These are phyloP conservation scores for Haplosporangium gracile DNA, from an alignment of 192 early-diverging fungal species.

Conservation along the genomic window DNA sequence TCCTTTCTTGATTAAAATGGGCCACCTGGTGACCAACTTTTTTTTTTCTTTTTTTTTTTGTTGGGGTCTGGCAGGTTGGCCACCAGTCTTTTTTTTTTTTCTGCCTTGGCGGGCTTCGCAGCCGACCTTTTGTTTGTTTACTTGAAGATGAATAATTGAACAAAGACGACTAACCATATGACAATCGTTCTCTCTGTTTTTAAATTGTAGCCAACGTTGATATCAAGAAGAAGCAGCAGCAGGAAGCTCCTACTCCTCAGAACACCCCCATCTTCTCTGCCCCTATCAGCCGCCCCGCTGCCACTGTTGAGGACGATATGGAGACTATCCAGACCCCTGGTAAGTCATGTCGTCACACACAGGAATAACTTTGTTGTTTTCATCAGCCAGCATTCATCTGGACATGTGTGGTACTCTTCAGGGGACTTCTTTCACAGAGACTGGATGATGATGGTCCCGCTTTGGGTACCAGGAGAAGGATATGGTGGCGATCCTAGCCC, in stretches of 20 bases:
- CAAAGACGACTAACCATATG: neutral
- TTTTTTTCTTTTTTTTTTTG: neutral
- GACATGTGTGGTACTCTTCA: neutral
- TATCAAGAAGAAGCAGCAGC: conserved; percentile 66
- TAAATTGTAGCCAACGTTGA: conserved; percentile 59
- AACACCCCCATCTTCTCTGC: conserved; percentile 69
- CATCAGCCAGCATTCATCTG: neutral
- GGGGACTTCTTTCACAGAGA: neutral
- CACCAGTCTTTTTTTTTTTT: neutral
- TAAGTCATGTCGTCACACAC: conserved; percentile 5
- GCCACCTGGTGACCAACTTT: neutral
- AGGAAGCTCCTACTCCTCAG: conserved; percentile 69
- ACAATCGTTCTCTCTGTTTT: neutral
- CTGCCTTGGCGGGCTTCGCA: neutral
- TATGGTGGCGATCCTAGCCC: neutral
- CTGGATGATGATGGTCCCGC: neutral
- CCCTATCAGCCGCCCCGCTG: conserved; percentile 63
- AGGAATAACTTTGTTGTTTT: neutral
- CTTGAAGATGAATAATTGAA: neutral
- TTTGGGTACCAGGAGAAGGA: too few species aligned
- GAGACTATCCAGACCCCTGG: conserved; percentile 59
- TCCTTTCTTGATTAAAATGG: neutral
- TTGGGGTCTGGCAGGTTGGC: neutral
- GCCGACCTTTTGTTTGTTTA: too few species aligned
- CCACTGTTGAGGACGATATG: conserved; percentile 66